phyloP scores from a whole-genome alignment of 768 basidiomycete genomes.

The Tricholoma sp. region DNA sequence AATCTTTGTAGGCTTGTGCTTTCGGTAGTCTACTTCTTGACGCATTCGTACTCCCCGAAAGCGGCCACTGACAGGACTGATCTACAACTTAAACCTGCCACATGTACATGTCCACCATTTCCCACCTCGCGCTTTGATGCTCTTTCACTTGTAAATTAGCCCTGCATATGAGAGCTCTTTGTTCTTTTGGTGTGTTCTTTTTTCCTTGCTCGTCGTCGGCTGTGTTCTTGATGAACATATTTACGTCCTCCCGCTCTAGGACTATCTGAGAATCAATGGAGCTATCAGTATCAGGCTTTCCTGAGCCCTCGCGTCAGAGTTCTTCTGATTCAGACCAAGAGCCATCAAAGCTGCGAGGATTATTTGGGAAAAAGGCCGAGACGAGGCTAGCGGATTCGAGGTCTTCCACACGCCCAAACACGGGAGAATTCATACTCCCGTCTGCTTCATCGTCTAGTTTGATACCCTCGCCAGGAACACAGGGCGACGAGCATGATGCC shows the following conservation, averaged over 20 bases:
- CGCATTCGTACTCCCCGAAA: not conserved
- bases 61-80: constrained; percentile 3
- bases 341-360: constrained; percentile 15
- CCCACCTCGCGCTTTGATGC: not conserved
- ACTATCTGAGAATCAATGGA: constrained; percentile 18
- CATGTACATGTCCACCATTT: not conserved
- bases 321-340: constrained; percentile 7
- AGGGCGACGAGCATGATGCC: constrained; percentile 14
- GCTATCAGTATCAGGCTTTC: constrained; percentile 32
- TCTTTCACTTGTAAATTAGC: too few species aligned
- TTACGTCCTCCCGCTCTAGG: too few species aligned
- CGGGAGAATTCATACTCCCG: constrained; percentile 13
- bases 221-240: not conserved
- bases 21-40: not conserved
- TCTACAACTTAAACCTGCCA: constrained; percentile 3
- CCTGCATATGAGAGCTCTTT: not conserved
- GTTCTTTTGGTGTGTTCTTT: not conserved
- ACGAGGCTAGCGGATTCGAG: constrained; percentile 9
- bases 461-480: constrained; percentile 3
- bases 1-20: constrained; percentile 6
- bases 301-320: constrained; percentile 25
- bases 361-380: constrained; percentile 23
- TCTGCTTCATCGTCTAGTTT: constrained; percentile 8
- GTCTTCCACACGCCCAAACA: constrained; percentile 7
- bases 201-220: not conserved